A percentile compares a stretch with the other conserved stretches of the same genome.
phyloP scores from a whole-genome alignment of 2,329 filamentous ascomycete genomes.

The Triangularia setosa region DNA sequence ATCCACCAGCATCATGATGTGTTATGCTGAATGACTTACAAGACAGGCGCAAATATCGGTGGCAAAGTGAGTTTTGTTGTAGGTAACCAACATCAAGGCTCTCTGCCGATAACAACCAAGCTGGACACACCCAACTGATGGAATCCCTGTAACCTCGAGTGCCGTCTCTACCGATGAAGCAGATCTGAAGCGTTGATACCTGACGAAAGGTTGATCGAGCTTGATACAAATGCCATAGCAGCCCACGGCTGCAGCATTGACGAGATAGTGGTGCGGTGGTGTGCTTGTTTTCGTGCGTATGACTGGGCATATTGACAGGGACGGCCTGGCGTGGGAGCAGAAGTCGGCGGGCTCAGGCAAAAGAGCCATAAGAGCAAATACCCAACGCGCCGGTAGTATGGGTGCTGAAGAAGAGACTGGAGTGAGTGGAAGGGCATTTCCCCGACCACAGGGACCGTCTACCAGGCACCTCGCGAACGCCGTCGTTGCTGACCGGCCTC shows the following conservation, averaged over 20 bases:
- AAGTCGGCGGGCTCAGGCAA: neutral
- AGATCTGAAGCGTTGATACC: conserved; percentile 9
- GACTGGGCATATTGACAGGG: conserved; percentile 4
- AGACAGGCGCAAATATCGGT: neutral
- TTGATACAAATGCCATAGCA: conserved; percentile 7
- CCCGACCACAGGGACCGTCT: conserved; percentile 9
- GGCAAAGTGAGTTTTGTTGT: neutral
- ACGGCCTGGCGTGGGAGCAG: conserved; percentile 8
- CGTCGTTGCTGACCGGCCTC: conserved; percentile 10
- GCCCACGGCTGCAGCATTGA: conserved; percentile 8
- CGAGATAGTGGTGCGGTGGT: conserved; percentile 13
- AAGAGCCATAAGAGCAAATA: neutral
- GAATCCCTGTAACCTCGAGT: neutral
- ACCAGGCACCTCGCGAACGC: neutral
- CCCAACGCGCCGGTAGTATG: neutral
- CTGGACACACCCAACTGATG: neutral
- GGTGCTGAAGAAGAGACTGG: neutral
- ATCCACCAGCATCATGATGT: neutral
- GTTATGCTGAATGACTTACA: neutral
- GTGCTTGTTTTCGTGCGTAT: conserved; percentile 19
- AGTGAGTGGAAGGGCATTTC: neutral
- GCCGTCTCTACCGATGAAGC: neutral
- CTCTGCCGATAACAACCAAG: neutral
- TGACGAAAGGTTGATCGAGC: conserved; percentile 10
- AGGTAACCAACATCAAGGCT: neutral